These are phyloP conservation scores for Plasmodium cynomolgi DNA, from an alignment of 169 alveolate species.

Conservation along the genomic window DNA sequence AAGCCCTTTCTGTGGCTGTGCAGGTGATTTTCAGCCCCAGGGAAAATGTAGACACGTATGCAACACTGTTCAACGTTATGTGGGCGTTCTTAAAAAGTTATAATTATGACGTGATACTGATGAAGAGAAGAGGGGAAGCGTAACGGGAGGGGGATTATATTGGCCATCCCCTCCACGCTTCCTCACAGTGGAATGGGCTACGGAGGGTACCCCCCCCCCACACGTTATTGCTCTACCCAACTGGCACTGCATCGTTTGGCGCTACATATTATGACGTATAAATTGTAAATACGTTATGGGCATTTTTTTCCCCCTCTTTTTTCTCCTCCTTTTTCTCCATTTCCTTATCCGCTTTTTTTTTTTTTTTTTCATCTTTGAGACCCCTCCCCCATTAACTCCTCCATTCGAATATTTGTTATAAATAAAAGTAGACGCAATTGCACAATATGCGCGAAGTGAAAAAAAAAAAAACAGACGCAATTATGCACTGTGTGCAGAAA, in stretches of 20 bases:
- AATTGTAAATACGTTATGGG: neutral
- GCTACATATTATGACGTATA: neutral
- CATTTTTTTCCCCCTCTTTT: neutral
- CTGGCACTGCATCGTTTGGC: neutral
- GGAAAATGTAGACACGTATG: slow-evolving; percentile 45
- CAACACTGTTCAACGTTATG: slow-evolving; percentile 24
- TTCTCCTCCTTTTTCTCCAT: neutral
- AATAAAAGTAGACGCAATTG: neutral
- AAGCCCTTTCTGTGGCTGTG: slow-evolving; percentile 22
- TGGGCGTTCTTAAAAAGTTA: slow-evolving; percentile 39
- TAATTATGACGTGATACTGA: slow-evolving; percentile 44
- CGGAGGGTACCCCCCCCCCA: neutral
- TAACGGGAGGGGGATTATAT: neutral
- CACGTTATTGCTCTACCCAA: neutral
- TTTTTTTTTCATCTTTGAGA: neutral
- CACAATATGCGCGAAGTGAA: neutral
- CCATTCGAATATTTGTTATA: neutral
- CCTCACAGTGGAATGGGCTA: neutral
- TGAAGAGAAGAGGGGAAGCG: slow-evolving; percentile 1
- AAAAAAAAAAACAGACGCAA: slow-evolving; percentile 16
- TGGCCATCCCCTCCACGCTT: neutral
- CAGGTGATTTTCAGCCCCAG: neutral
- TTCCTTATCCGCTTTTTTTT: neutral
- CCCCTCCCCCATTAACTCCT: neutral
- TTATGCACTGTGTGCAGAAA: neutral